Base-by-base conservation (phyloP, 208 protist species). In the Crithidia fasciculata region DNA sequence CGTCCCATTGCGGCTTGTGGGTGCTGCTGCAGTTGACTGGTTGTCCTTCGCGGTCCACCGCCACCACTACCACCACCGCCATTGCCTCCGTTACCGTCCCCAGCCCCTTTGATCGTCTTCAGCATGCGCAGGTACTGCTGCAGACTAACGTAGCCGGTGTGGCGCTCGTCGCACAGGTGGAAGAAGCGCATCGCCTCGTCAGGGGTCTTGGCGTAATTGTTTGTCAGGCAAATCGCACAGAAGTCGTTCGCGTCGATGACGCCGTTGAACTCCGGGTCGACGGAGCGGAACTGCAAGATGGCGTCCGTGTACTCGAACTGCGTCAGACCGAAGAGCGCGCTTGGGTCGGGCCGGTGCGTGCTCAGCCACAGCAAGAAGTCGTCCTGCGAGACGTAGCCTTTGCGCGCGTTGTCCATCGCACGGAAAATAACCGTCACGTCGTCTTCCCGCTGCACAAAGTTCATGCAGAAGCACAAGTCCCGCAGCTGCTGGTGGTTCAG, bases 251-350 rank as follows among this genome's bases (percentile, higher is more conserved):
- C 54, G 41, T 86, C 73, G 45, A 95, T 76, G 13, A 85, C 55
- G 37, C 92, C 92, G 68, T 92, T 85, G 37, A 86, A 83, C 45
- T 95, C 82, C 28, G 47, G 70, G 73, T 96, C 89, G 72, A 84
- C 91, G 40, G 74, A 66, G 68, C 83, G 89, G 59, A 95, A 95
- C 68, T 96, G 90, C 74, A 96, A 84, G 82, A 96, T 85, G 36
- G 92, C 78, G 37, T 86, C 86, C 59, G 87, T 89, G 83, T 96
- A 96, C 62, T 96, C 82, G 6, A 81, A 68, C 60, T 92, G 88
- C 15, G 82, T 86, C 2, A 93, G 79, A 3, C 92, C 89, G 49
- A 93, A 95, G 15, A 94, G 83, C 8, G 81, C 65, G 18, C 82
- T 72, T 9, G 88, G 85, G 76, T 94, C 81, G 8, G 92, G 90